Percentiles rank a stretch among this genome's conserved stretches.
Evolutionary conservation across 192 early-diverging fungal species (phyloP).

Genomic region (Rhizoclosmatium globosum): DNA sequence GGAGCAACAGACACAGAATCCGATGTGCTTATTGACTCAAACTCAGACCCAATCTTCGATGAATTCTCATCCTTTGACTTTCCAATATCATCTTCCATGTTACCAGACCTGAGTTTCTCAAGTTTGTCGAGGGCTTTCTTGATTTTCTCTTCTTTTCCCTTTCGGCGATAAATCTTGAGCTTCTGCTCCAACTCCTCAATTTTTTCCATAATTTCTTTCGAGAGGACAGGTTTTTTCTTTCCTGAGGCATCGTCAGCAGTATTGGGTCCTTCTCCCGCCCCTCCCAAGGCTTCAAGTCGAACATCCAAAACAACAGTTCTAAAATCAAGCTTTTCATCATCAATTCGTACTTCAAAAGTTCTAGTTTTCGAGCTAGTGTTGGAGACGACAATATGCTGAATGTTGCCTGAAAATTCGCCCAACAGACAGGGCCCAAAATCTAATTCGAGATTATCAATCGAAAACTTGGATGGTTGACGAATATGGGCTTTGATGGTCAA

Average conservation of each 20-base stretch:
- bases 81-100: slow-evolving; percentile 48
- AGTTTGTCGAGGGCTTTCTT: slow-evolving; percentile 82
- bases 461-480: slow-evolving; percentile 86
- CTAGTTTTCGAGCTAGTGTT: slow-evolving; percentile 82
- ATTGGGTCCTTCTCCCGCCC: not conserved
- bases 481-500: slow-evolving; percentile 91
- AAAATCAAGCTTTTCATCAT: slow-evolving; percentile 69
- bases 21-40: not conserved
- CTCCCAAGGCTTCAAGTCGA: slow-evolving; percentile 28
- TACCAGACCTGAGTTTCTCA: slow-evolving; percentile 68
- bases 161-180: slow-evolving; percentile 93
- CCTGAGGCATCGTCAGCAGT: not conserved
- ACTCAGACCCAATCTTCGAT: not conserved
- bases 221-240: slow-evolving; percentile 39
- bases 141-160: slow-evolving; percentile 87
- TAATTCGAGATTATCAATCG: slow-evolving; percentile 73
- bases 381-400: slow-evolving; percentile 74
- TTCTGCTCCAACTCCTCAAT: slow-evolving; percentile 97
- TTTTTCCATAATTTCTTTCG: slow-evolving; percentile 88
- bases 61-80: slow-evolving; percentile 40
- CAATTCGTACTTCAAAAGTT: slow-evolving; percentile 78
- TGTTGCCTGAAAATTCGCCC: slow-evolving; percentile 57
- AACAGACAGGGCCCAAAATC: slow-evolving; percentile 79
- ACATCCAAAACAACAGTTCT: slow-evolving; percentile 25
- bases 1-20: slow-evolving; percentile 16